Evolutionary conservation across 225 moss, liverwort and hornwort genomes (phyloP).

Genomic region (Anthoceros angustus): DNA sequence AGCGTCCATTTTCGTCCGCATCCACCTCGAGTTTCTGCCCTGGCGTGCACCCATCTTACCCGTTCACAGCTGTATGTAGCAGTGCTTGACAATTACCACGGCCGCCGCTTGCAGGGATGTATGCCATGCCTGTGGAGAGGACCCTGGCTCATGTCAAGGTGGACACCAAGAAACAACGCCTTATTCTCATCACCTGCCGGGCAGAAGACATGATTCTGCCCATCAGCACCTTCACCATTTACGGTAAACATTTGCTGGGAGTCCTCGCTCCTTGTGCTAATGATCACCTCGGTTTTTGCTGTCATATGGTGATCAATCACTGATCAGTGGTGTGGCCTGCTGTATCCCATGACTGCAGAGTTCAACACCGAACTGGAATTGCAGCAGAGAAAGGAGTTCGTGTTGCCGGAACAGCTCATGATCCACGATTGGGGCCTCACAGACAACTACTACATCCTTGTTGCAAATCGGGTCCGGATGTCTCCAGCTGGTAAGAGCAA

Average conservation of each 20-base stretch:
- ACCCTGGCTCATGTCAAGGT: slow-evolving; percentile 22
- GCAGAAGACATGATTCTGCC: slow-evolving; percentile 22
- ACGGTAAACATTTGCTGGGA: slow-evolving; percentile 7
- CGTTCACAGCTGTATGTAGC: not conserved
- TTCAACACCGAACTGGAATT: slow-evolving; percentile 12
- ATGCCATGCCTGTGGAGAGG: slow-evolving; percentile 18
- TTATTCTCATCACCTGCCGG: slow-evolving; percentile 20
- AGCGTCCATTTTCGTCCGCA: not conserved
- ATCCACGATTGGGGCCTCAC: slow-evolving; percentile 25
- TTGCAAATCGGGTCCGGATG: slow-evolving; percentile 23
- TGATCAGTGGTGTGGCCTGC: not conserved
- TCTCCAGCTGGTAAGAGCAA: slow-evolving; percentile 14
- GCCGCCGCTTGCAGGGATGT: slow-evolving; percentile 14
- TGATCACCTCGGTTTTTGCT: too few species aligned
- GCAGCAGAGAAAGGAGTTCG: slow-evolving; percentile 11
- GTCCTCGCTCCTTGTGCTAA: not conserved
- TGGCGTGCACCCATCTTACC: not conserved
- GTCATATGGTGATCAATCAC: too few species aligned
- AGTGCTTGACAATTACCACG: not conserved
- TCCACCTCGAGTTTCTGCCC: not conserved
- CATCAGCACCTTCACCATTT: slow-evolving; percentile 13
- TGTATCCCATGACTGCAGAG: slow-evolving; percentile 6
- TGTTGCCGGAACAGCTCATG: slow-evolving; percentile 17
- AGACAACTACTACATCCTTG: slow-evolving; percentile 22
- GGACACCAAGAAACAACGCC: slow-evolving; percentile 14